phyloP scores from a whole-genome alignment of 192 early-diverging fungal species.

The Pilaira anomala region DNA sequence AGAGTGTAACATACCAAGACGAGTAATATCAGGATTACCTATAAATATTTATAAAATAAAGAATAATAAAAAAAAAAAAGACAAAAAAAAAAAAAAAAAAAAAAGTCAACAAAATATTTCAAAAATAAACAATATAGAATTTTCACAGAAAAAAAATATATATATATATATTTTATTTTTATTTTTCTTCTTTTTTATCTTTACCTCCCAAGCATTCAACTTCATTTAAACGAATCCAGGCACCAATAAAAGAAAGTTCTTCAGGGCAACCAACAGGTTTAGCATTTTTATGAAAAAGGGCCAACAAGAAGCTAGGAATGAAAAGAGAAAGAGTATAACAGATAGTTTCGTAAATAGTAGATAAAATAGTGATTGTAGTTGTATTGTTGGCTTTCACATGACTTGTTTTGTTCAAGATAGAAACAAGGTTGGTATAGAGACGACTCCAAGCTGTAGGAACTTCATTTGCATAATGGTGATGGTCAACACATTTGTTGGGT shows the following conservation, averaged over 20 bases:
- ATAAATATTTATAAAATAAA: no score
- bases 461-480: conserved; percentile 19
- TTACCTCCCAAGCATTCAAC: conserved; percentile 18
- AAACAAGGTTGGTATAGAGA: conserved; percentile 1
- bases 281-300: conserved; percentile 5
- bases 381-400: neutral
- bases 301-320: neutral
- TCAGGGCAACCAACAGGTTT: conserved; percentile 9
- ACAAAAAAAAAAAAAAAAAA: no score
- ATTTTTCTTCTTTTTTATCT: no score
- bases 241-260: conserved; percentile 10
- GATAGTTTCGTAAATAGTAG: neutral
- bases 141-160: no score
- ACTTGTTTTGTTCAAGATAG: neutral
- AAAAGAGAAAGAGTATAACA: neutral
- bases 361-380: neutral
- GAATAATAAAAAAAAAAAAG: no score
- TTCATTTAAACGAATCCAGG: conserved; percentile 13
- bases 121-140: no score
- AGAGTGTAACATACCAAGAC: conserved; percentile 15
- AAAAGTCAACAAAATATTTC: no score
- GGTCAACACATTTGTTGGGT: conserved; percentile 6
- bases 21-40: conserved; percentile 15
- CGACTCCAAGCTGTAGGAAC: conserved; percentile 11
- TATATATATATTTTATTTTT: no score